Conservation (phyloP, 371 early-diverging fungal species). For the Dichotomocladium elegans region DNA sequence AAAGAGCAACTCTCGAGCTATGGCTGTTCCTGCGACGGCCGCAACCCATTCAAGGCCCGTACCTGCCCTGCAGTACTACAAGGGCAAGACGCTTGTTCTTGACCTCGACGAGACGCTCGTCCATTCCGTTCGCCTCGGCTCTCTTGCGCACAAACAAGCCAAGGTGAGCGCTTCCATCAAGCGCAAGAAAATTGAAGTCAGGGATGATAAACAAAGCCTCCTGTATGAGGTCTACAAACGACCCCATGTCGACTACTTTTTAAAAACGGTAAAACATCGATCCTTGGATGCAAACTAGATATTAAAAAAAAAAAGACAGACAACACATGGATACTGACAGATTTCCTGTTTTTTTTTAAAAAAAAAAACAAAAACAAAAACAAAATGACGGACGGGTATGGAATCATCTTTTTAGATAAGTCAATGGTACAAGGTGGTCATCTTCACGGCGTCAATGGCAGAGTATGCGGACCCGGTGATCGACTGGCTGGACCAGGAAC, state of each 20-base stretch:
- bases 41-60: not conserved
- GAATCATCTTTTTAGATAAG: constrained; percentile 55
- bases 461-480: constrained; percentile 98
- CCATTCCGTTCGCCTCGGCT: constrained; percentile 65
- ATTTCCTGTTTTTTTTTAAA: no score
- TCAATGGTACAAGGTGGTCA: constrained; percentile 97
- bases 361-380: no score
- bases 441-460: constrained; percentile 96
- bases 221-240: constrained; percentile 95
- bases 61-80: constrained; percentile 30
- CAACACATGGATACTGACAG: no score
- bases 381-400: no score
- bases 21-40: constrained; percentile 1
- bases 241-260: constrained; percentile 93
- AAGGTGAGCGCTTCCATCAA: constrained; percentile 28
- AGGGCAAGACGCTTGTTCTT: constrained; percentile 84
- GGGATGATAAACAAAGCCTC: constrained; percentile 83
- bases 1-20: not conserved
- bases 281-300: not conserved
- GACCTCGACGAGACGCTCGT: constrained; percentile 98
- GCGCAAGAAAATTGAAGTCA: constrained; percentile 75
- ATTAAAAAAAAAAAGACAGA: no score
- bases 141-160: constrained; percentile 10
- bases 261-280: constrained; percentile 65
- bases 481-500: constrained; percentile 85